Percentiles rank a stretch among this genome's conserved stretches.
These are phyloP conservation scores for Leccinum proximum DNA, from an alignment of 1,284 basidiomycete species.

Conservation along the genomic window DNA sequence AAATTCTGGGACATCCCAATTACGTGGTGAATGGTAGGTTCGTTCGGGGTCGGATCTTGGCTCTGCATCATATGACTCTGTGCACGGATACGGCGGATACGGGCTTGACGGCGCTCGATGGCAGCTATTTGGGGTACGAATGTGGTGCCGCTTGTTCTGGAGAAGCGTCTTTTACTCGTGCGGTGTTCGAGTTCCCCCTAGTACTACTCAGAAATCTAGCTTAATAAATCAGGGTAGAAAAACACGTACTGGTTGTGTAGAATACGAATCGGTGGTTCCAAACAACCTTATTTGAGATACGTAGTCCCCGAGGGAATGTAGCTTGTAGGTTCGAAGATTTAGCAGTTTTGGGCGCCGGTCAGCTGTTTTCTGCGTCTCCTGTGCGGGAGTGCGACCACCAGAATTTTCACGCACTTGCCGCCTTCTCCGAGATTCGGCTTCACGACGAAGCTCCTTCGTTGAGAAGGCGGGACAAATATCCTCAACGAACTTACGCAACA, in stretches of 20 bases:
- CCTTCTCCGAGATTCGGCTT: neutral
- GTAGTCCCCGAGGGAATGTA: neutral
- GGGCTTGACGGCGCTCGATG: neutral
- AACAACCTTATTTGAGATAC: neutral
- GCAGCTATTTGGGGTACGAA: neutral
- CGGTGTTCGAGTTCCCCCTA: neutral
- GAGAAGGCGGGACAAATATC: neutral
- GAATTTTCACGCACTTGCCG: neutral
- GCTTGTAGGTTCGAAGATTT: neutral
- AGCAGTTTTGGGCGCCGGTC: neutral
- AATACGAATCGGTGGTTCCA: neutral
- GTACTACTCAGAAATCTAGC: neutral
- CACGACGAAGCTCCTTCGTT: neutral
- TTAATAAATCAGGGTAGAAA: neutral
- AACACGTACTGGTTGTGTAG: neutral
- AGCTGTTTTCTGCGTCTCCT: neutral
- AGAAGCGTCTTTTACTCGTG: neutral
- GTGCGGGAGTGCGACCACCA: neutral
- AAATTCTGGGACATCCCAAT: neutral
- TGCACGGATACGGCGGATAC: neutral
- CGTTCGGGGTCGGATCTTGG: neutral
- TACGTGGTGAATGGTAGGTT: neutral
- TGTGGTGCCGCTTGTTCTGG: neutral
- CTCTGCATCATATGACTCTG: neutral
- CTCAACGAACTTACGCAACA: neutral